These are phyloP conservation scores for Tricholoma furcatifolium DNA, from an alignment of 768 basidiomycete genomes.

Conservation along the genomic window DNA sequence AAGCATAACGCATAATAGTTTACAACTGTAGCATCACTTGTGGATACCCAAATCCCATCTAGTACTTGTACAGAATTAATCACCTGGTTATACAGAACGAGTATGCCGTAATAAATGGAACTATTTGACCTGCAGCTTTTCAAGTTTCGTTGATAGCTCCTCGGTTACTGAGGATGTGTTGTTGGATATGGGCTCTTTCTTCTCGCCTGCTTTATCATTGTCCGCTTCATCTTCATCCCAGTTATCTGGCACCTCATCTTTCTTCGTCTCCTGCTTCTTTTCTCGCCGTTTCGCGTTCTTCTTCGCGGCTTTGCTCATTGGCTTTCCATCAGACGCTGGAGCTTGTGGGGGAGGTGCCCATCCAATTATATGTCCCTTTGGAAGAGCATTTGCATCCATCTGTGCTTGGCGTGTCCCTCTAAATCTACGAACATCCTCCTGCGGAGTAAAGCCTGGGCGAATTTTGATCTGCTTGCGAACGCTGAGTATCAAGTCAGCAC, in stretches of 20 bases:
- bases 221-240: conserved; percentile 78
- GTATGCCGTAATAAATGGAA: conserved; percentile 4
- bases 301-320: conserved; percentile 78
- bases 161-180: conserved; percentile 19
- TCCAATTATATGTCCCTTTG: conserved; percentile 82
- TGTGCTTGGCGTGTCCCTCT: conserved; percentile 74
- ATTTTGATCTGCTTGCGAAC: conserved; percentile 87
- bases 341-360: conserved; percentile 66
- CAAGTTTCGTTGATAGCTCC: conserved; percentile 47
- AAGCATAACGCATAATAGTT: conserved; percentile 40
- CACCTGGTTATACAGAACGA: conserved; percentile 9
- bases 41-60: conserved; percentile 23
- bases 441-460: conserved; percentile 90
- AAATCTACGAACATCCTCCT: conserved; percentile 90
- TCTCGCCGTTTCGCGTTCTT: conserved; percentile 79
- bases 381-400: conserved; percentile 60
- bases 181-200: conserved; percentile 2
- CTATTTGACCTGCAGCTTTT: conserved; percentile 58
- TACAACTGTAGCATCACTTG: conserved; percentile 33
- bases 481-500: conserved; percentile 37
- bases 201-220: conserved; percentile 9
- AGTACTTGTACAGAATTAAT: conserved; percentile 17
- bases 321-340: conserved; percentile 35
- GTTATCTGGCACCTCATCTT: conserved; percentile 59
- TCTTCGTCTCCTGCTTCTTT: conserved; percentile 58